Evolutionary conservation across 2,329 filamentous ascomycete genomes (phyloP).

Genomic region (Penicillium brevicompactum): DNA sequence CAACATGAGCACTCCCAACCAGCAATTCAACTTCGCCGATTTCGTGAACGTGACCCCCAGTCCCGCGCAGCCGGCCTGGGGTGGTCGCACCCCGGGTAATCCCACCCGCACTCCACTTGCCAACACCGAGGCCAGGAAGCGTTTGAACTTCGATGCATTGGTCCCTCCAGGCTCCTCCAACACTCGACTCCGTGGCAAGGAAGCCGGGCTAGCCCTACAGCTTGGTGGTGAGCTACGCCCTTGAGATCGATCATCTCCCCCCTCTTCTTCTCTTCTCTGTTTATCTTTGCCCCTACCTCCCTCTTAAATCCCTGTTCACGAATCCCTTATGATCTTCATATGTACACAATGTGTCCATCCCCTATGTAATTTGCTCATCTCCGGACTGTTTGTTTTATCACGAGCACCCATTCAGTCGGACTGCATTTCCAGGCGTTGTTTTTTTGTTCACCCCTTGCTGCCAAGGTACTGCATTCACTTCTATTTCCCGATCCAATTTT

Average conservation of each 20-base stretch:
- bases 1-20: slow-evolving; percentile 73
- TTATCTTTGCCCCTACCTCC: slow-evolving; percentile 21
- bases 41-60: slow-evolving; percentile 98
- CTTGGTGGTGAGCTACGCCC: slow-evolving; percentile 65
- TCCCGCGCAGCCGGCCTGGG: slow-evolving; percentile 84
- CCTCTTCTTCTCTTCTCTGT: slow-evolving; percentile 20
- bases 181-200: slow-evolving; percentile 44
- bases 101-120: slow-evolving; percentile 68
- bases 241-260: slow-evolving; percentile 28
- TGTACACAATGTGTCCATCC: slow-evolving; percentile 21
- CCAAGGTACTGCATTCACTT: slow-evolving; percentile 7
- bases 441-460: slow-evolving; percentile 8
- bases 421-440: slow-evolving; percentile 26
- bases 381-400: neutral
- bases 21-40: slow-evolving; percentile 90
- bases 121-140: slow-evolving; percentile 69
- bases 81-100: slow-evolving; percentile 57
- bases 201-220: slow-evolving; percentile 63
- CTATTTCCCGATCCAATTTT: slow-evolving; percentile 5
- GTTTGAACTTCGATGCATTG: slow-evolving; percentile 81
- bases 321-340: slow-evolving; percentile 28
- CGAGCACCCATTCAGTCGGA: neutral
- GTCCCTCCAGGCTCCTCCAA: slow-evolving; percentile 56
- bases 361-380: slow-evolving; percentile 15
- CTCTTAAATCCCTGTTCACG: slow-evolving; percentile 21